Base-by-base conservation (phyloP, 306 rosid species). In the Dalbergia cultrata region DNA sequence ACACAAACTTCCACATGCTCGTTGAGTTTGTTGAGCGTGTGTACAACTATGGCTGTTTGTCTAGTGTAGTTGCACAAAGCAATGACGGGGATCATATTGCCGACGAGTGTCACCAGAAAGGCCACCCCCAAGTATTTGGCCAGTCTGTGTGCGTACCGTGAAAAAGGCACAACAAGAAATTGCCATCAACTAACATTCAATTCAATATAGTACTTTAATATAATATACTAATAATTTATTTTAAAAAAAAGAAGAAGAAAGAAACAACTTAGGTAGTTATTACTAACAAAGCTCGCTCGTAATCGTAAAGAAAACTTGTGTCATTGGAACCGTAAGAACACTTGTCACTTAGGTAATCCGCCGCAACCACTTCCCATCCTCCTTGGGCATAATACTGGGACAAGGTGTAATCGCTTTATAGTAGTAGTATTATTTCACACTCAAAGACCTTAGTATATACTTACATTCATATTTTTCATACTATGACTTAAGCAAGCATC, bases 341-440 rank as follows among this genome's bases (percentile, higher is more conserved):
- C 34, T 72, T 74, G 78, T 34, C n/a, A 49, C 84, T 84, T 91
- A 89, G 95, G 92, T 86, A 43, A 90, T 78, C 95, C 1, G 74
- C 73, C 84, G 5, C 79, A 84, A 70, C 92, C 85, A 90, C 91
- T 87, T 74, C 59, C 22, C 84, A 81, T 69, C 87, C 49, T 73
- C 87, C 79, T 39, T 45, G 6, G 5, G 39, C 57, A 56, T 31
- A 35, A 35, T 60, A 14, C 65, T 37, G 3, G 19, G 17, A 12
- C 0, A 62, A 7, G 17, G 58, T 44, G 8, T 21, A 35, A 39
- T 12, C 63, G n/a, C 22, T 31, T 41, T 10, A 16, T 31, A 26
- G 4, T 41, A 17, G 6, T 41, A 52, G 18, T 78, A 75, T 5
- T 56, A 57, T 39, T 75, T 64, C 50, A 75, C 80, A 79, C 72